Conservation (phyloP, 768 basidiomycete species). For the Tubosaeta brunneosetosa region DNA sequence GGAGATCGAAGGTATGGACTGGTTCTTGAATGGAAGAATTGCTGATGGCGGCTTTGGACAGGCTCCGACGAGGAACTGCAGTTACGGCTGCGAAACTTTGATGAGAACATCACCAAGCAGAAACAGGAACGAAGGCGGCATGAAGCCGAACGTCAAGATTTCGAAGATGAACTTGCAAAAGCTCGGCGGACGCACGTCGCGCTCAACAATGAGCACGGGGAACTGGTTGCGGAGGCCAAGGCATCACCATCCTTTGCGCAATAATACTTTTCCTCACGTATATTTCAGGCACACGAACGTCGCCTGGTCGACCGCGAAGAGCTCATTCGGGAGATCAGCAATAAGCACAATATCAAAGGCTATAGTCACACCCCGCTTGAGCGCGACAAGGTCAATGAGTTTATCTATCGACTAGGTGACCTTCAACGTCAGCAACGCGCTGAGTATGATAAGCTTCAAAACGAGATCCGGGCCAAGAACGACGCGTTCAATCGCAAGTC, state of each 20-base stretch:
- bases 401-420: constrained; percentile 61
- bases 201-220: constrained; percentile 59
- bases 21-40: too few relatives aligned
- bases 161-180: constrained; percentile 55
- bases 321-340: constrained; percentile 64
- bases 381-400: constrained; percentile 67
- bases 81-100: constrained; percentile 52
- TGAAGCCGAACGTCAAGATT: constrained; percentile 50
- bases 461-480: constrained; percentile 49
- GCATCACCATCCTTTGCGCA: constrained; percentile 30
- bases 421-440: constrained; percentile 56
- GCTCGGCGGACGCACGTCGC: constrained; percentile 51
- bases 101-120: constrained; percentile 49
- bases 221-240: constrained; percentile 68
- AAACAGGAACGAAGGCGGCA: constrained; percentile 46
- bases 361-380: constrained; percentile 68
- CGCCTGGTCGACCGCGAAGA: constrained; percentile 69
- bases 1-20: constrained; percentile 53
- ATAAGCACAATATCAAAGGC: constrained; percentile 67
- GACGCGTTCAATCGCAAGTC: constrained; percentile 64
- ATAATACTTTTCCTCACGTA: neutral
- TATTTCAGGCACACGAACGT: constrained; percentile 61
- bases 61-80: constrained; percentile 73
- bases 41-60: constrained; percentile 22
- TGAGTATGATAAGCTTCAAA: constrained; percentile 60